A percentile compares a stretch with the other conserved stretches of the same genome.
These are phyloP conservation scores for Gaertneriomyces sp. DNA, from an alignment of 192 early-diverging fungal genomes.

Conservation along the genomic window DNA sequence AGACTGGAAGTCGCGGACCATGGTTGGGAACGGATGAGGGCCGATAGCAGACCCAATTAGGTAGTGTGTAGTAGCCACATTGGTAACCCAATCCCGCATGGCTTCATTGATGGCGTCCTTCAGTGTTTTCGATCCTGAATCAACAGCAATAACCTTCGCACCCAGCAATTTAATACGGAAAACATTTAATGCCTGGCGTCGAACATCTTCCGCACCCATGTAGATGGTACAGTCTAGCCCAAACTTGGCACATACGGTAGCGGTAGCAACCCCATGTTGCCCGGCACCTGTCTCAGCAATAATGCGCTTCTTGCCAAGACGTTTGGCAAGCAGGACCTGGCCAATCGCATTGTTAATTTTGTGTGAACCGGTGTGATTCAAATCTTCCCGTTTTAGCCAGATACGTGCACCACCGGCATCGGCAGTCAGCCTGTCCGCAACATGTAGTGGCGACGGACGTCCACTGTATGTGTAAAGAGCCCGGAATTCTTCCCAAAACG, in stretches of 20 bases:
- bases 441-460: constrained; percentile 82
- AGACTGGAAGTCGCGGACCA: constrained; percentile 98
- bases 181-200: constrained; percentile 91
- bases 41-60: constrained; percentile 96
- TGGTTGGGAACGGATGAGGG: constrained; percentile 93
- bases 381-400: constrained; percentile 98
- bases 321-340: constrained; percentile 89
- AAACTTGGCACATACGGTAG: constrained; percentile 97
- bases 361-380: constrained; percentile 98
- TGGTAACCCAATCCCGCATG: constrained; percentile 98
- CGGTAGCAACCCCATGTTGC: constrained; percentile 97
- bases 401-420: constrained; percentile 80
- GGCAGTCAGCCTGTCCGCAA: constrained; percentile 82
- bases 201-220: constrained; percentile 96
- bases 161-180: constrained; percentile 94
- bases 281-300: constrained; percentile 99
- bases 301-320: constrained; percentile 91
- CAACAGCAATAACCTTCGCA: constrained; percentile 84
- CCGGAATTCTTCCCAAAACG: constrained; percentile 91
- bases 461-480: constrained; percentile 89
- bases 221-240: constrained; percentile 94
- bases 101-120: constrained; percentile 99
- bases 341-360: constrained; percentile 99
- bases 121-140: constrained; percentile 65
- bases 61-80: constrained; percentile 90